Base-by-base conservation (phyloP, 2,329 filamentous ascomycete species). In the Nigrograna mackinnonii region DNA sequence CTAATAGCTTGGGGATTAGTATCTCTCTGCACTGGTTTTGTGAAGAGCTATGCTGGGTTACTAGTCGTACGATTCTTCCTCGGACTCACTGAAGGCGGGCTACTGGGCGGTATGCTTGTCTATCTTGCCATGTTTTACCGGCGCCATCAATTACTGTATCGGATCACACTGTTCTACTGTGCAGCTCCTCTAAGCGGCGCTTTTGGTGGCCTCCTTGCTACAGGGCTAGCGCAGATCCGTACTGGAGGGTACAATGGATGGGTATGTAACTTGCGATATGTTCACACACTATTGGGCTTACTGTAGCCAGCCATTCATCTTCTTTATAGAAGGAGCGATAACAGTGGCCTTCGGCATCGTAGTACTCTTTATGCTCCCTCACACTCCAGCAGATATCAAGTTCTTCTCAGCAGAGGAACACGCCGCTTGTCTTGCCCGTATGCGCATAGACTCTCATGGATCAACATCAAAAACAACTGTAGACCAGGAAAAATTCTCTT, bases 281-380 rank as follows among this genome's bases (percentile, higher is more conserved):
- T 11, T 16, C 6, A 11, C 21, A 11, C 22, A n/a, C n/a, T 9
- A 19, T 6, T 7, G 7, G 3, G 14, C 41, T 46, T 12, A 49
- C 40, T 2, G 19, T 20, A 12, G 4, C 12, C 14, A 51, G 50
- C 66, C 64, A 0, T 69, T 61, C 47, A 61, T 60, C 33, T 69
- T 62, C 53, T 61, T 64, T 49, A 59, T 68, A 16, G 61, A 65
- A 46, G 62, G 64, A 4, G 57, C 49, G 0, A 49, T 57, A 6
- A 66, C 59, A 0, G 46, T 64, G 3, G 33, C 58, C 7, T 61
- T 63, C 2, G 79, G 78, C 5, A 54, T 75, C 4, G 56, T 64
- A 2, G 67, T 78, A 5, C 77, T 74, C 54, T 79, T 82, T 41
- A 46, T 76, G 2, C 67, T 82, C 2, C 78, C 78, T 1, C 77